phyloP scores from a whole-genome alignment of 768 basidiomycete species.

The Paxillus involutus region DNA sequence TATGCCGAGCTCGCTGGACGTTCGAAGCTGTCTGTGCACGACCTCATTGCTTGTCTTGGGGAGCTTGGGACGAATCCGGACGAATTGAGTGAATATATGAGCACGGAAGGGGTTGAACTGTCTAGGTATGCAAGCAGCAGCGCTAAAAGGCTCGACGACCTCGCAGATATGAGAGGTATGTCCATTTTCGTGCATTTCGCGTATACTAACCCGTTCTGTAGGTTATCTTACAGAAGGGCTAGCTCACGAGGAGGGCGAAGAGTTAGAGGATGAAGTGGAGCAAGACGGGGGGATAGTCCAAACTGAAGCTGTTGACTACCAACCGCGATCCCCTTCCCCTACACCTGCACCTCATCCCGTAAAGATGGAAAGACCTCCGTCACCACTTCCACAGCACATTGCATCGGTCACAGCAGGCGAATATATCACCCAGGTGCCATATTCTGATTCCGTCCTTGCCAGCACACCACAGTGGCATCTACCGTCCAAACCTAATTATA shows the following conservation, averaged over 20 bases:
- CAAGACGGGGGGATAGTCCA: constrained; percentile 3
- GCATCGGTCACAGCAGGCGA: constrained; percentile 53
- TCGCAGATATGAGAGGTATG: constrained; percentile 72
- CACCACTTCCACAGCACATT: constrained; percentile 44
- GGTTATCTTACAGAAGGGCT: constrained; percentile 63
- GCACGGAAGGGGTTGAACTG: constrained; percentile 68
- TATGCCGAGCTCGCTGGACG: constrained; percentile 80
- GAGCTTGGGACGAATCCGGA: constrained; percentile 72
- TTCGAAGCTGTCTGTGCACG: constrained; percentile 51
- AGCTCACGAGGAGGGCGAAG: constrained; percentile 37
- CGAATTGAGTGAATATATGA: constrained; percentile 66
- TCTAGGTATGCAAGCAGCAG: constrained; percentile 66
- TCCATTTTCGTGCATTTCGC: constrained; percentile 17
- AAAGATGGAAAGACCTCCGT: constrained; percentile 34
- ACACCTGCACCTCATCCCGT: constrained; percentile 33
- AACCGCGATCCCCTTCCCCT: constrained; percentile 34
- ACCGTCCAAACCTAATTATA: constrained; percentile 40
- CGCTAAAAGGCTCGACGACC: constrained; percentile 65
- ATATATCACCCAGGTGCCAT: constrained; percentile 71
- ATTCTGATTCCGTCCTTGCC: constrained; percentile 70
- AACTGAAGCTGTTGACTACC: constrained; percentile 20
- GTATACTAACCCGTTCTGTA: constrained; percentile 30
- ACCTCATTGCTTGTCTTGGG: constrained; percentile 66
- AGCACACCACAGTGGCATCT: constrained; percentile 69
- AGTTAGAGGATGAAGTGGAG: constrained; percentile 28